Percentiles rank a stretch among this genome's conserved stretches.
These are phyloP conservation scores for Ceratocystis alfenasii DNA, from an alignment of 2,329 filamentous ascomycete genomes.

Conservation along the genomic window DNA sequence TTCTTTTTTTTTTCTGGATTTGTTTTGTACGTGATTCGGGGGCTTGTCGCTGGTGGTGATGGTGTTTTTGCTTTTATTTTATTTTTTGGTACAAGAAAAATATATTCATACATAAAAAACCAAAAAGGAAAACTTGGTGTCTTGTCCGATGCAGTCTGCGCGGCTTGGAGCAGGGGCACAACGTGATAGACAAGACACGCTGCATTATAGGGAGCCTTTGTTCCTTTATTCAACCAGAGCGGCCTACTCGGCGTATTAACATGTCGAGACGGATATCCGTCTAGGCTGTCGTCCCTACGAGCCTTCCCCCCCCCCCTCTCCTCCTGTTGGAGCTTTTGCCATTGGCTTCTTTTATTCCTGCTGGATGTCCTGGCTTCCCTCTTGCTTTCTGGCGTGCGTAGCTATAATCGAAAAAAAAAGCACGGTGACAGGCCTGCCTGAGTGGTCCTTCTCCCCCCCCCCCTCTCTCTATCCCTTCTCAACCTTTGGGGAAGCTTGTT, in stretches of 20 bases:
- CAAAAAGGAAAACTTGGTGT: not conserved
- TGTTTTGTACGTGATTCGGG: not conserved
- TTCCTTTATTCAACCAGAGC: not conserved
- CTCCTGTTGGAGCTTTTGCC: too few relatives aligned
- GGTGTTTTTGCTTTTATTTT: constrained; percentile 5
- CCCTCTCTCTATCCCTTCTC: not conserved
- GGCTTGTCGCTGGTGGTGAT: not conserved
- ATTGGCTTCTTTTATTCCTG: too few relatives aligned
- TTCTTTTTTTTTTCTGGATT: not conserved
- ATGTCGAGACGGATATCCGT: not conserved
- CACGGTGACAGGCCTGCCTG: not conserved
- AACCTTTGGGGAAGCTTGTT: not conserved
- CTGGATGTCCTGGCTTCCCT: not conserved
- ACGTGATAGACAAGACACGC: not conserved
- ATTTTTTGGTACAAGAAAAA: constrained; percentile 12
- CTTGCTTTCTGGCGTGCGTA: too few relatives aligned
- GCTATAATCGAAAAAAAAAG: not conserved
- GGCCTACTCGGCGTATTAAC: not conserved
- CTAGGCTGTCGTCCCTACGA: not conserved
- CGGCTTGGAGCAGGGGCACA: not conserved
- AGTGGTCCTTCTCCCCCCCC: not conserved
- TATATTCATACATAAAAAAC: constrained; percentile 8
- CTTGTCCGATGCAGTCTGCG: not conserved
- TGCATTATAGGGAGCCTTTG: not conserved
- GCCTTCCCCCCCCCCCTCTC: too few relatives aligned